A percentile compares a stretch with the other conserved stretches of the same genome.
phyloP scores from a whole-genome alignment of 1,284 basidiomycete species.

The Anthracocystis setariae region DNA sequence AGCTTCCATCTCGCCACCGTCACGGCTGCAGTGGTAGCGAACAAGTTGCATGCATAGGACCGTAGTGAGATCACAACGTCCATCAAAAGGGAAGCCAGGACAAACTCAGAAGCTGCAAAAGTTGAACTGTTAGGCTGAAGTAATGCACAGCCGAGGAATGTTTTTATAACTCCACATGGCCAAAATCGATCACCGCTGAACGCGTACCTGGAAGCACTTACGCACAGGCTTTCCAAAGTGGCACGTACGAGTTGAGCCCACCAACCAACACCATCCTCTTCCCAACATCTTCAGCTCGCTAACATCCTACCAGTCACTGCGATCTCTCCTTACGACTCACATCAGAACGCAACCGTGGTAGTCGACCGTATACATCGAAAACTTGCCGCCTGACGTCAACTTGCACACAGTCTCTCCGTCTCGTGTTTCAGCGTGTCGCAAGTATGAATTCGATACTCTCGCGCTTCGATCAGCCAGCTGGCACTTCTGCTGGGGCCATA shows the following conservation, averaged over 20 bases:
- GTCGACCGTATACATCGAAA: neutral
- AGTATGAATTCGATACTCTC: slow-evolving; percentile 57
- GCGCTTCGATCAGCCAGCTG: slow-evolving; percentile 36
- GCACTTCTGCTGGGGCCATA: slow-evolving; percentile 19
- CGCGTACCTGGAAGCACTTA: slow-evolving; percentile 27
- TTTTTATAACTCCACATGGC: slow-evolving; percentile 11
- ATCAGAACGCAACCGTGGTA: neutral
- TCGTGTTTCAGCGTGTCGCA: neutral
- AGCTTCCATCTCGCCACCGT: no score
- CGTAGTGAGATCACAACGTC: no score
- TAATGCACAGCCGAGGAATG: no score
- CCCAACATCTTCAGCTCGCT: neutral
- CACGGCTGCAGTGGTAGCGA: no score
- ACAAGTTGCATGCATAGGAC: no score
- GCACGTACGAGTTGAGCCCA: slow-evolving; percentile 4
- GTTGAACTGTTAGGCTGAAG: no score
- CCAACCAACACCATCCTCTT: slow-evolving; percentile 4
- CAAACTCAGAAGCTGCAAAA: no score
- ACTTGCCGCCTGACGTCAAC: no score
- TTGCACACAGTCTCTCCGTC: neutral
- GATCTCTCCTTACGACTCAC: neutral
- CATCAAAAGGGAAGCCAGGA: no score
- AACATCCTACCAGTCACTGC: neutral
- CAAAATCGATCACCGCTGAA: slow-evolving; percentile 32
- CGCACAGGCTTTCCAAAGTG: slow-evolving; percentile 19